Base-by-base conservation (phyloP, 345 rosid genomes). In the Aurinia saxatilis region DNA sequence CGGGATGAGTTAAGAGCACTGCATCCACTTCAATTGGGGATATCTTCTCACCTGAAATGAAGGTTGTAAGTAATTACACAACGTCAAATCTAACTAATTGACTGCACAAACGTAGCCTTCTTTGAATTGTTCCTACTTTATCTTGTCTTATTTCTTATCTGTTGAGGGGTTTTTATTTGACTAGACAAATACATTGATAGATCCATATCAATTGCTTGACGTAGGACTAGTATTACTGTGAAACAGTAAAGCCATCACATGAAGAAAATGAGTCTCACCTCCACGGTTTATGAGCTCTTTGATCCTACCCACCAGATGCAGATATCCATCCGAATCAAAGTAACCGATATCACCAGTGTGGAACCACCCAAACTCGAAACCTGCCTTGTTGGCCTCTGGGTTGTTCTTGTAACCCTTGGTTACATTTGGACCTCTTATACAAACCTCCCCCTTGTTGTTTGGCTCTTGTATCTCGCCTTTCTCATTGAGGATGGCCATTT, bases 201-300 rank as follows among this genome's bases (percentile, higher is more conserved):
- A 35, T 29, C 50, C 44, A 35, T 11, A 0, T 50, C 41, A 23
- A 35, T 5, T 17, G 34, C 17, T 25, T 35, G 18, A 18, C 35
- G 16, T 16, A 17, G n/a, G 56, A 53, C 36, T 29, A 46, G 9
- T 29, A 46, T 41, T 55, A 10, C 9, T 14, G 36, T 63, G 13
- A 10, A 40, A 56, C 50, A 63, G 53, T 35, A 68, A 44, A 51
- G 41, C 55, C 35, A 57, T 39, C 50, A 36, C 21, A 19, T 7
- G 5, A 7, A 50, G 56, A 48, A 71, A 58, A 64, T 2, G 50
- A 65, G 48, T 39, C 61, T 63, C 61, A 91, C 98, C 98, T 76
- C 98, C 98, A 60, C 98, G 98, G 75, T 92, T 92, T 65, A 92
- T 82, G 27, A 92, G 93, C 80, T 92, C 98, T 84, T 92, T 92